Base-by-base conservation (phyloP, 352 stramenopile genomes). In the Pythium aphanidermatum region DNA sequence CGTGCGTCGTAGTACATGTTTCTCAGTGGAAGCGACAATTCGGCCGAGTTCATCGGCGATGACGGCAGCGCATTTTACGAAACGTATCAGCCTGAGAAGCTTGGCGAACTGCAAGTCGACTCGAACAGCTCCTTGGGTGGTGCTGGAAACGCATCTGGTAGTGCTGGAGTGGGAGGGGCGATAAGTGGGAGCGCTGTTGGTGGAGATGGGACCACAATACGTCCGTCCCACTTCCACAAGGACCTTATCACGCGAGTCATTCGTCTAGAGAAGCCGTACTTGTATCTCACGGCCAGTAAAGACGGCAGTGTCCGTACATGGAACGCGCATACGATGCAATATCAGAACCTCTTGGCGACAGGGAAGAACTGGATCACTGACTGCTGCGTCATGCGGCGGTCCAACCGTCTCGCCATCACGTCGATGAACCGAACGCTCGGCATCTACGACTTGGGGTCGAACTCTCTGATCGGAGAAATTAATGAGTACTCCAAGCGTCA, bases 301-400 rank as follows among this genome's bases (percentile, higher is more conserved):
- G 77, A 89, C 48, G 77, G 77, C 24, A 86, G 65, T 20, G 68
- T 89, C 1, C 70, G 74, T 7, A 89, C 77, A 20, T 89, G 77
- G 77, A 89, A 79, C 55, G 63, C 63, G 2, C 71, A 82, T 42
- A 86, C 74, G 14, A 55, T 89, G 41, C 68, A 68, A 25, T 71
- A 74, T 11, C 77, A 86, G 60, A 75, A 61, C 29, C 59, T 77
- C 8, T 48, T 90, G 19, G 64, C 73, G 11, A 86, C 70, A 6
- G 70, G 74, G 11, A 77, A 77, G 34, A 79, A 90, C 56, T 91
- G 78, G 78, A 60, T 93, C 31, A 91, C 78, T 0, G 76, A 89
- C 44, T 81, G 67, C 44, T 81, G 70, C 31, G 68, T 86, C 39
- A 93, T 93, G 81, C 74, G 76, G 34, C 66, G 73, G 19, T 90